Base-by-base conservation (phyloP, 2,329 filamentous ascomycete species). In the Neocucurbitaria cava region DNA sequence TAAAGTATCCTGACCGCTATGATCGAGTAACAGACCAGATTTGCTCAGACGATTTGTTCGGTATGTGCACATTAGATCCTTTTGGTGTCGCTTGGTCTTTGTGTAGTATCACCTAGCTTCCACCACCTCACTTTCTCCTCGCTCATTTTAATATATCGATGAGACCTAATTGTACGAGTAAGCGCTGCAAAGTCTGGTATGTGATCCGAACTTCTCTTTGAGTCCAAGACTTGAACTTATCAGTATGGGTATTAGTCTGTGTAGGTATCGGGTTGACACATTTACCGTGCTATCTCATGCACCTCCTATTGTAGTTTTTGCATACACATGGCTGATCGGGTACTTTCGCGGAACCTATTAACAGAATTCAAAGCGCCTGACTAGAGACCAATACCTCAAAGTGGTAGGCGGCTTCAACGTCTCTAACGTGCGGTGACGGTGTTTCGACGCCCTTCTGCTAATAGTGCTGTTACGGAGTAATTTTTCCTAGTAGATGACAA, bases 81-180 rank as follows among this genome's bases (percentile, higher is more conserved):
- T 50, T 44, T 57, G 23, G 46, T 24, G 23, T 50, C 31, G 47
- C 5, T 44, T 40, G 39, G 40, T 53, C 47, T 30, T 46, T 15
- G 43, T 45, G 28, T 24, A 21, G 7, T 50, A 24, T 43, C 30
- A 47, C 30, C n/a, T 28, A 44, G 49, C 47, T 18, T 41, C n/a
- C 30, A 18, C 20, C 49, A 49, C 49, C 53, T 59, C 56, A 56
- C 39, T 52, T 44, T 33, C 13, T 33, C 15, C 24, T 40, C 28
- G 28, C 35, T 58, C 40, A 55, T 52, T 52, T 55, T 39, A 30
- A 52, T 46, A 44, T 23, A 23, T 21, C 1, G 17, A 35, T 9
- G n/a, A 7, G 24, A 35, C 35, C 47, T 42, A 55, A 54, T 42
- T 55, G 33, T 52, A 58, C 52, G 52, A 52, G 52, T 58, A 55